These are phyloP conservation scores for Starmera caribaea DNA, from an alignment of 805 yeast species.

Conservation along the genomic window DNA sequence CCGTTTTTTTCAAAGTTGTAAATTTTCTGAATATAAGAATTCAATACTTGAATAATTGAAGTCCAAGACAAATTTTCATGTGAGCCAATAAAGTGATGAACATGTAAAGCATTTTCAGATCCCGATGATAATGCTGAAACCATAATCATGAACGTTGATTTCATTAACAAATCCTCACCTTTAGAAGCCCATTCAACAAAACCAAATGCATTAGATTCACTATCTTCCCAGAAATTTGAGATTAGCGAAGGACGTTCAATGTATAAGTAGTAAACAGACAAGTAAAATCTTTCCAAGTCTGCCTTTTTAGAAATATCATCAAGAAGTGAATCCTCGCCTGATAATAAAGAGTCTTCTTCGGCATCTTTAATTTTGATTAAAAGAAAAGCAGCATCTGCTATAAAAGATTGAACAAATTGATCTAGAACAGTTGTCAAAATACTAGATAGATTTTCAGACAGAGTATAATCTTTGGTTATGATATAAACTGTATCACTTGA, in stretches of 20 bases:
- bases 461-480: conserved; percentile 10
- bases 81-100: conserved; percentile 36
- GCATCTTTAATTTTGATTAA: conserved; percentile 59
- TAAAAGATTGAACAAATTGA: conserved; percentile 42
- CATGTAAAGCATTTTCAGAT: conserved; percentile 40
- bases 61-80: conserved; percentile 42
- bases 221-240: conserved; percentile 57
- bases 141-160: conserved; percentile 74
- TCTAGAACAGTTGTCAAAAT: conserved; percentile 34
- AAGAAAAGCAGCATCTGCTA: conserved; percentile 55
- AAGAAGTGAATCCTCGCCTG: conserved; percentile 44
- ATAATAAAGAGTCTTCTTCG: conserved; percentile 63
- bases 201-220: conserved; percentile 59
- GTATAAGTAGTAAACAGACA: conserved; percentile 64
- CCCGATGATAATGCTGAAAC: conserved; percentile 66
- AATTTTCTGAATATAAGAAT: conserved; percentile 40
- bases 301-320: conserved; percentile 64
- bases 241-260: conserved; percentile 50
- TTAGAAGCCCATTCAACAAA: conserved; percentile 84
- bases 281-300: conserved; percentile 80
- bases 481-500: conserved; percentile 10
- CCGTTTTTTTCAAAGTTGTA: conserved; percentile 24
- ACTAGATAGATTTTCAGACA: conserved; percentile 16
- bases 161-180: conserved; percentile 70
- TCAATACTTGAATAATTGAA: conserved; percentile 41